Percentiles rank a stretch among this genome's conserved stretches.
Conservation (phyloP, 352 stramenopile genomes). For the Globisporangium cystogenes region DNA sequence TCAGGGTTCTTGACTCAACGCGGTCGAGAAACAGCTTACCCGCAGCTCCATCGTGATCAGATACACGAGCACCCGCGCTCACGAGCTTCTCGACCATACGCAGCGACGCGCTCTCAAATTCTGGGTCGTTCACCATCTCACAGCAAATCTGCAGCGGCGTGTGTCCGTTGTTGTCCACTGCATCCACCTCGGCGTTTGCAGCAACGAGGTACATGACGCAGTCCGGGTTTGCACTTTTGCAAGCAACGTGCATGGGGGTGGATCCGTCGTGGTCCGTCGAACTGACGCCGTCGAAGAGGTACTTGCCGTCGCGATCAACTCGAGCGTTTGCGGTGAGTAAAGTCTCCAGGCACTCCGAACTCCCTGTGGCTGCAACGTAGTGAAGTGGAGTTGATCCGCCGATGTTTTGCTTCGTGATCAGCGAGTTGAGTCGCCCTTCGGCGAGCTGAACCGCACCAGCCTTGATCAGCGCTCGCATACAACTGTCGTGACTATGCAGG, state of each 20-base stretch:
- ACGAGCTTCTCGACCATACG: slow-evolving; percentile 8
- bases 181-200: slow-evolving; percentile 39
- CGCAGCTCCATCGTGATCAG: neutral
- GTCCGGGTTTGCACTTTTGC: slow-evolving; percentile 23
- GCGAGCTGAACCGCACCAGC: neutral
- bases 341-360: slow-evolving; percentile 48
- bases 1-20: slow-evolving; percentile 36
- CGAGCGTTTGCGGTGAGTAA: slow-evolving; percentile 51
- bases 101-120: slow-evolving; percentile 17
- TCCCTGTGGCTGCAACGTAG: slow-evolving; percentile 35
- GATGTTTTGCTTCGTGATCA: slow-evolving; percentile 27
- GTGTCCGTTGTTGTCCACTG: slow-evolving; percentile 20
- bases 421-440: neutral
- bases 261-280: slow-evolving; percentile 32
- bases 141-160: slow-evolving; percentile 43
- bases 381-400: slow-evolving; percentile 51
- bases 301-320: slow-evolving; percentile 27
- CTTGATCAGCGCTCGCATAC: slow-evolving; percentile 20
- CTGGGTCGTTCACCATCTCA: slow-evolving; percentile 36
- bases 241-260: slow-evolving; percentile 60
- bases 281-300: slow-evolving; percentile 53
- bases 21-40: slow-evolving; percentile 32
- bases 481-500: slow-evolving; percentile 20
- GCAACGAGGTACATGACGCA: slow-evolving; percentile 60
- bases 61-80: slow-evolving; percentile 1